Evolutionary conservation across 345 rosid species (phyloP), one percentile per base, ranked within the genome.

Genomic region (Laguncularia racemosa): DNA sequence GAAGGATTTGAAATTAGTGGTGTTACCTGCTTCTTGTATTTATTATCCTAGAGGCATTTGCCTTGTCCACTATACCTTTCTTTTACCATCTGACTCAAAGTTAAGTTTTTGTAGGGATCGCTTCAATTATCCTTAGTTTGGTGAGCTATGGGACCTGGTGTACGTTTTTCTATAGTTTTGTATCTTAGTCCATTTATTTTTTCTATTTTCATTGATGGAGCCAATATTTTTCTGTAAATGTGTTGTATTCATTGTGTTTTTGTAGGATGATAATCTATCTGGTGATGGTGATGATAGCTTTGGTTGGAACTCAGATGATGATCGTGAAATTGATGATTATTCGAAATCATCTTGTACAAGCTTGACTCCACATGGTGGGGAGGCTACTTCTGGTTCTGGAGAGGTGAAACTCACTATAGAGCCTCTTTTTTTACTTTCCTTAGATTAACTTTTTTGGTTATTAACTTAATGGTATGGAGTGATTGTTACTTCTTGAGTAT

Each of bases 231-330:
- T 47, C 14, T 14, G 21, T 56, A 52, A 19, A 14, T 50, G 14
- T 4, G 13, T 33, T 52, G 48, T 43, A 60, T 50, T 38, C 18
- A 17, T n/a, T 17, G 20, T 20, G 15, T 13, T 9, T 12, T 12
- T 60, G 43, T 19, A 85, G 92, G 76, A 47, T 44, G 78, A 51
- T 20, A 70, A 65, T 64, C 50, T 64, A 44, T 68, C 75, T 57
- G 62, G 65, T 14, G 80, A 61, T 12, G 78, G 61, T 11, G 77
- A 60, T 62, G 77, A 69, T 59, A 61, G 59, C 49, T 50, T 81
- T 64, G 78, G 73, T 63, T 87, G 91, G 91, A 69, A 73, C 52
- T 76, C 86, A 21, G 95, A 84, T n/a, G 88, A 84, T 70, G 91
- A 81, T 23, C 68, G 70, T 55, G 88, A 86, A 59, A 71, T 84